Evolutionary conservation across 345 rosid genomes (phyloP).

Genomic region (Erysimum cheiranthoides): DNA sequence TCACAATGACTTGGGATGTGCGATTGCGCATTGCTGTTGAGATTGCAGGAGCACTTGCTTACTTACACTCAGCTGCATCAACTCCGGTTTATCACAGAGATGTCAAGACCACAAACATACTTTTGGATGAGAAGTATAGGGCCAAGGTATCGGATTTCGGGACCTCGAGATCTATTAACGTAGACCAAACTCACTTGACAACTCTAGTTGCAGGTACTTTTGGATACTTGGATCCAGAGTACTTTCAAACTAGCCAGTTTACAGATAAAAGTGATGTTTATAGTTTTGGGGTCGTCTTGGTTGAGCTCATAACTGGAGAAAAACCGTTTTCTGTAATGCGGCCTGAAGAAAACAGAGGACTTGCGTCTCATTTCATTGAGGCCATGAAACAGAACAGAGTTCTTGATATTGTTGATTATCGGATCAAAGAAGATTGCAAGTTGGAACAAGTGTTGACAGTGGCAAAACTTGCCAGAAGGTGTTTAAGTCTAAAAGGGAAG

Average conservation of each 20-base stretch:
- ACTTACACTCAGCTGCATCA: constrained; percentile 53
- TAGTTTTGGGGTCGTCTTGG: constrained; percentile 50
- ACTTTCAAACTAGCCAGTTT: constrained; percentile 45
- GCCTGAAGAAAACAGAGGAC: constrained; percentile 40
- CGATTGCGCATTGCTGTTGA: constrained; percentile 48
- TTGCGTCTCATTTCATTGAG: constrained; percentile 44
- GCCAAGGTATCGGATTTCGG: constrained; percentile 64
- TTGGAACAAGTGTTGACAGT: constrained; percentile 32
- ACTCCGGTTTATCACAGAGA: constrained; percentile 54
- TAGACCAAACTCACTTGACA: constrained; percentile 53
- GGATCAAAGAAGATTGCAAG: constrained; percentile 33
- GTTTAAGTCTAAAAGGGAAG: constrained; percentile 48
- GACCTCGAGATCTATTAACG: constrained; percentile 50
- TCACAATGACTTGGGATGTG: constrained; percentile 49
- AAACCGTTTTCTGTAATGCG: constrained; percentile 42
- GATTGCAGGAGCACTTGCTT: constrained; percentile 47
- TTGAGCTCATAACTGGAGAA: constrained; percentile 53
- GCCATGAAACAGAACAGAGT: constrained; percentile 40
- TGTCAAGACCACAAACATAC: constrained; percentile 54
- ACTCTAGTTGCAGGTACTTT: constrained; percentile 47
- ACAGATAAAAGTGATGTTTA: constrained; percentile 49
- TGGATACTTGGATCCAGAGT: constrained; percentile 47
- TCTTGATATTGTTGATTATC: constrained; percentile 45
- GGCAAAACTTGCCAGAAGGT: constrained; percentile 47
- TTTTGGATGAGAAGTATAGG: constrained; percentile 45